These are phyloP conservation scores for Chlorencoelia australis DNA, from an alignment of 2,329 filamentous ascomycete species.

Conservation along the genomic window DNA sequence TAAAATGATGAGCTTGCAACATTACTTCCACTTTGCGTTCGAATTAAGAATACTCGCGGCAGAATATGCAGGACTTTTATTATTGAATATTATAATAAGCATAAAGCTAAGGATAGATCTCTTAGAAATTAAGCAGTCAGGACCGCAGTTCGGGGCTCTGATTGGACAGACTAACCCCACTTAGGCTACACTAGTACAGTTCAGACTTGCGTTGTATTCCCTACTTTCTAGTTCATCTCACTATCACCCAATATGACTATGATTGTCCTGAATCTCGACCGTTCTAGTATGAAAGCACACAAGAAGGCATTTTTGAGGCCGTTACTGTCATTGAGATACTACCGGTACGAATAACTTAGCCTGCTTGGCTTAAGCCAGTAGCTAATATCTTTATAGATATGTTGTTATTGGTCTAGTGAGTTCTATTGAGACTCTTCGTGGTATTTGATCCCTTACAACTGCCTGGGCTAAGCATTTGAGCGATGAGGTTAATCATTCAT, in stretches of 20 bases:
- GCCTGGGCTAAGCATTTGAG: constrained; percentile 99
- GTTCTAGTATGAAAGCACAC: constrained; percentile 98
- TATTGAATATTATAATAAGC: too few relatives aligned
- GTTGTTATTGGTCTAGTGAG: constrained; percentile 99
- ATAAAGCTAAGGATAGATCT: too few relatives aligned
- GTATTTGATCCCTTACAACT: constrained; percentile 97
- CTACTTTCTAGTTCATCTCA: constrained; percentile 98
- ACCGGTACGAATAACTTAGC: constrained; percentile 85
- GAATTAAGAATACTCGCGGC: too few relatives aligned
- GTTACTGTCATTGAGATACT: constrained; percentile 84
- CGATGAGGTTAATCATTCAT: constrained; percentile 97
- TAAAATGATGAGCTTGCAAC: too few relatives aligned
- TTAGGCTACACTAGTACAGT: too few relatives aligned
- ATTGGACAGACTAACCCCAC: too few relatives aligned
- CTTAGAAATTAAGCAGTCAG: too few relatives aligned
- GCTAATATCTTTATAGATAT: constrained; percentile 75
- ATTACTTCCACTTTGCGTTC: too few relatives aligned
- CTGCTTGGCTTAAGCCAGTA: constrained; percentile 66
- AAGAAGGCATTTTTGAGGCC: constrained; percentile 96
- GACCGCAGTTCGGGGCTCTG: too few relatives aligned
- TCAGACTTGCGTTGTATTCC: too few relatives aligned
- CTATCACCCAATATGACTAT: constrained; percentile 98
- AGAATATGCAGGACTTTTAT: too few relatives aligned
- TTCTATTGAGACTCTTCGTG: constrained; percentile 99
- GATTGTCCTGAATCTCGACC: constrained; percentile 91